Evolutionary conservation across 1,139 yeast genomes (phyloP).

Genomic region (Chernovozyma sophiae-reginae): DNA sequence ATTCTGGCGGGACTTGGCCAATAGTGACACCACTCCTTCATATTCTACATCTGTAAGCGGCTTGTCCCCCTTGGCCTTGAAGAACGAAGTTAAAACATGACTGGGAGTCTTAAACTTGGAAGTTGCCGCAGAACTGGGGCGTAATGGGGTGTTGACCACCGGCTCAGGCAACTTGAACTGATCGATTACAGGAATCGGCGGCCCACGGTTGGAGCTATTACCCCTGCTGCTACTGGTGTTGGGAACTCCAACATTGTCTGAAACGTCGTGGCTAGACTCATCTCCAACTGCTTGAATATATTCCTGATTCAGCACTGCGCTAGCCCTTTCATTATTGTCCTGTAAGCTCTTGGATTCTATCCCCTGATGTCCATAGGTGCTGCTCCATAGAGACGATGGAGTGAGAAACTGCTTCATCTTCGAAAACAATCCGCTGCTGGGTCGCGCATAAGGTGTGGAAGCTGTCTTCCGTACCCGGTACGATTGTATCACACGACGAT

Average conservation of each 20-base stretch:
- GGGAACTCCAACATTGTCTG: too few relatives aligned
- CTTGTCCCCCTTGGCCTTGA: slow-evolving; percentile 66
- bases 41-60: slow-evolving; percentile 76
- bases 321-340: too few relatives aligned
- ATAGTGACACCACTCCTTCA: slow-evolving; percentile 74
- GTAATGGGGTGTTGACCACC: slow-evolving; percentile 8
- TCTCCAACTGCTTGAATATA: too few relatives aligned
- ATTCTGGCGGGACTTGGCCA: slow-evolving; percentile 19
- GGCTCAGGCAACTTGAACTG: slow-evolving; percentile 15
- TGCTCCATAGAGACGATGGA: slow-evolving; percentile 12
- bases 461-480: slow-evolving; percentile 22
- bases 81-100: slow-evolving; percentile 66
- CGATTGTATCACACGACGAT: slow-evolving; percentile 34
- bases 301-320: too few relatives aligned
- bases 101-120: slow-evolving; percentile 28
- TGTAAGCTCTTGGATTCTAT: too few relatives aligned
- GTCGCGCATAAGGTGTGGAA: slow-evolving; percentile 19
- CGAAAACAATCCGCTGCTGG: slow-evolving; percentile 22
- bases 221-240: too few relatives aligned
- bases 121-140: not conserved
- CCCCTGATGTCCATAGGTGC: slow-evolving; percentile 1
- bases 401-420: slow-evolving; percentile 30
- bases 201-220: not conserved
- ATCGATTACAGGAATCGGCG: slow-evolving; percentile 1
- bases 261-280: too few relatives aligned